Base-by-base conservation (phyloP, 208 protist genomes). In the Blechomonas ayalai region DNA sequence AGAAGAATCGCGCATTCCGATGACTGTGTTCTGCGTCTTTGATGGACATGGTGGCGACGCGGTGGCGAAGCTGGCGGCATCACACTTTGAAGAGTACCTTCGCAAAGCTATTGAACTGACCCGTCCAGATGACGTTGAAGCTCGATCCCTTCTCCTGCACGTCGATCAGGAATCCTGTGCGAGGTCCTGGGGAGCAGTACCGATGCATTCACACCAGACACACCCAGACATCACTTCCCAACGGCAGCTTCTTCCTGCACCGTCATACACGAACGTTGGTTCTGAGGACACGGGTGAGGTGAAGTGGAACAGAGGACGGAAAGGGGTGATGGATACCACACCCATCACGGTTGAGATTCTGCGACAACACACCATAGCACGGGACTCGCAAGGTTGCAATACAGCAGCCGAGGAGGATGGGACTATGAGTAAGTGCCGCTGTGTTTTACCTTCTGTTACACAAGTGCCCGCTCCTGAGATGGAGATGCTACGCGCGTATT, bases 11-110 rank as follows among this genome's bases (percentile, higher is more conserved):
- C n/a, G n/a, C n/a, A 80, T 88, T 8, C 63, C 73, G 8, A 83
- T 83, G 74, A 74, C 72, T 2, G 72, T 88, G 2, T 82, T 78
- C 67, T 82, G 73, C 46, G 75, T 91, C 25, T 87, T 91, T 62
- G 82, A 91, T 51, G 82, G 82, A 0, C 82, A 91, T 48, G 82
- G 82, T 15, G 82, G 82, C 22, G 77, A 85, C 36, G 73, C 74
- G 15, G 72, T 84, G 35, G 77, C 82, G 15, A 82, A 82, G 54
- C 42, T 85, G 33, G 72, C 75, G 12, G 74, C 77, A 5, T 47
- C 37, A 9, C 59, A 72, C 50, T 82, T 91, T 49, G 75, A 90
- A 42, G 27, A 46, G 8, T 65, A 84, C 47, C 59, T 87, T 8
- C 62, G 62, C 31, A 52, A 63, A n/a, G 73, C 70, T 25, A 67